Evolutionary conservation across 192 early-diverging fungal genomes (phyloP).

Genomic region (Endogone sp.): DNA sequence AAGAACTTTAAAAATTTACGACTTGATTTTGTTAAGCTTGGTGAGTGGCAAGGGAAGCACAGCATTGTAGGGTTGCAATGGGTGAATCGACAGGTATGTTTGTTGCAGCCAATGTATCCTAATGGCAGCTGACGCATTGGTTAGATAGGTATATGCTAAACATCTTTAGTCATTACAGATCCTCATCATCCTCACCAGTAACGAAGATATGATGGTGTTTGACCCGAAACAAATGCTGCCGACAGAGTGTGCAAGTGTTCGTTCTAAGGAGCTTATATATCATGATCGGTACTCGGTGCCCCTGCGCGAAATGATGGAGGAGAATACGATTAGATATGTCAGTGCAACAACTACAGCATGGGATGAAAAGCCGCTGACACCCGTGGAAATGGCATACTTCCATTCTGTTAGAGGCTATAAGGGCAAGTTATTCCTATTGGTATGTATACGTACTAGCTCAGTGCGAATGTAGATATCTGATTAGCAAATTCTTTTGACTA

Average conservation of each 20-base stretch:
- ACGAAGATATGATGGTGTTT: slow-evolving; percentile 55
- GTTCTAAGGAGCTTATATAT: slow-evolving; percentile 47
- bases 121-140: no score
- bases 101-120: no score
- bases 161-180: slow-evolving; percentile 29
- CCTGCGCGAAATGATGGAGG: slow-evolving; percentile 35
- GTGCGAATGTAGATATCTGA: background rate
- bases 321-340: slow-evolving; percentile 4
- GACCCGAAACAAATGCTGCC: slow-evolving; percentile 48
- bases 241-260: slow-evolving; percentile 42
- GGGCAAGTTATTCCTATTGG: slow-evolving; percentile 53
- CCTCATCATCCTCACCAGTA: slow-evolving; percentile 49
- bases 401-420: slow-evolving; percentile 50
- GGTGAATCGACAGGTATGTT: slow-evolving; percentile 50
- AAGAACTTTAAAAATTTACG: slow-evolving; percentile 6
- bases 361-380: background rate
- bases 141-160: no score
- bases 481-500: background rate
- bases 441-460: slow-evolving; percentile 23
- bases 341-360: slow-evolving; percentile 7
- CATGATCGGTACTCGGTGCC: slow-evolving; percentile 45
- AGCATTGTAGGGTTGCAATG: slow-evolving; percentile 58
- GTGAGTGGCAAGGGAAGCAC: slow-evolving; percentile 48
- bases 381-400: slow-evolving; percentile 47
- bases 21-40: slow-evolving; percentile 38